Conservation (phyloP, 176 grass and related monocot genomes). For the Leersia perrieri region DNA sequence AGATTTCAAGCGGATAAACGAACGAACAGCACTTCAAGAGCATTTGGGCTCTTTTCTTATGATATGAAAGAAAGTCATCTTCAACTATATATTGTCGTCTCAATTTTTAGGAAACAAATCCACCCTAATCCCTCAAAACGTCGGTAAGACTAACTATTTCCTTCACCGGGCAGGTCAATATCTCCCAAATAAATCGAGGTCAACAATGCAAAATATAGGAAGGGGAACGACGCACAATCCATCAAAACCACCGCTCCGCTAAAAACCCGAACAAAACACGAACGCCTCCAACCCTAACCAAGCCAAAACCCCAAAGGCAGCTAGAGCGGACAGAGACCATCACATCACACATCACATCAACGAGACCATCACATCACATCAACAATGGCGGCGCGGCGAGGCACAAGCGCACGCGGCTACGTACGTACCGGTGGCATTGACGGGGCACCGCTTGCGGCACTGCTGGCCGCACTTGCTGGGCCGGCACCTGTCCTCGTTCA, state of each 20-base stretch:
- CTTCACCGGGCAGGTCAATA: no score
- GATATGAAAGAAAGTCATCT: no score
- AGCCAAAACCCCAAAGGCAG: not conserved
- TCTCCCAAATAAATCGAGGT: no score
- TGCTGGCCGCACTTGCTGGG: constrained; percentile 83
- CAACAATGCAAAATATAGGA: not conserved
- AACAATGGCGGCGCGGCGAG: no score
- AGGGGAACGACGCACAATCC: not conserved
- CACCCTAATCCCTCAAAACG: not conserved
- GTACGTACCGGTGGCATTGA: constrained; percentile 59
- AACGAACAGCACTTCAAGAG: not conserved
- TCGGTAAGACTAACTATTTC: no score
- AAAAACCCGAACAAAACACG: no score
- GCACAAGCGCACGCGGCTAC: no score
- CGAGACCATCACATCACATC: no score
- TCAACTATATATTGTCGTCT: no score
- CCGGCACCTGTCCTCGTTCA: constrained; percentile 71
- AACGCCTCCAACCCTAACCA: no score
- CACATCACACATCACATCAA: no score
- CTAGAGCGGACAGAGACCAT: not conserved
- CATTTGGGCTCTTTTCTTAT: not conserved
- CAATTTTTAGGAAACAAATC: not conserved
- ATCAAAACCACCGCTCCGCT: not conserved
- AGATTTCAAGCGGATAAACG: no score
- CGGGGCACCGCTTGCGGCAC: constrained; percentile 78